A percentile compares a stretch with the other conserved stretches of the same genome.
Conservation (phyloP, 495 filamentous ascomycete genomes). For the Recurvomyces mirabilis region DNA sequence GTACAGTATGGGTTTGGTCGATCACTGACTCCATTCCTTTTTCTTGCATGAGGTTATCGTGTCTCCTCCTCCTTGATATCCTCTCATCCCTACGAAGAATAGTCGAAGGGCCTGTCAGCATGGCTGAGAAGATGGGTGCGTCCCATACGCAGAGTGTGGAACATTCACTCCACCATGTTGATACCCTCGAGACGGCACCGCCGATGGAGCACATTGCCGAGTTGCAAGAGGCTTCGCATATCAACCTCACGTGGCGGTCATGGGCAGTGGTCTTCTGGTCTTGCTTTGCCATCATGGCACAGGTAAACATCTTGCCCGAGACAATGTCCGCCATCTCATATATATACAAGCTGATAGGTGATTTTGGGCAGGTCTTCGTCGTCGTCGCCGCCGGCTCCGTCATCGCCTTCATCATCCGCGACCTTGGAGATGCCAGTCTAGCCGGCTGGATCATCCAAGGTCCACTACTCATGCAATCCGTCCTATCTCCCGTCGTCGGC, state of each 20-base stretch:
- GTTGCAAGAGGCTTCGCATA: conserved; percentile 16
- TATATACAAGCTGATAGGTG: no score
- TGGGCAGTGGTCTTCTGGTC: conserved; percentile 29
- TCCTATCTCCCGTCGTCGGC: conserved; percentile 43
- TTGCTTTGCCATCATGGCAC: conserved; percentile 32
- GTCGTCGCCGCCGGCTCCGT: conserved; percentile 44
- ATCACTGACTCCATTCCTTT: no score
- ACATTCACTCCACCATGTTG: background rate
- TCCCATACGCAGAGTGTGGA: background rate
- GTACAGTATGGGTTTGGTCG: no score
- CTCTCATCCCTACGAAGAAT: no score
- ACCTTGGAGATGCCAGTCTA: conserved; percentile 39
- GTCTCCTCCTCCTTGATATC: no score
- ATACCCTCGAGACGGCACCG: conserved; percentile 3
- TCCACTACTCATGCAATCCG: conserved; percentile 43
- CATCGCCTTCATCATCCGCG: conserved; percentile 42
- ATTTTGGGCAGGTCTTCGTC: no score
- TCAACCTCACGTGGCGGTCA: conserved; percentile 26
- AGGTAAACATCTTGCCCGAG: no score
- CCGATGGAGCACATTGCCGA: conserved; percentile 11
- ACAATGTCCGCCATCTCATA: no score
- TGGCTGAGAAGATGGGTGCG: background rate
- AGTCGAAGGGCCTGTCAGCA: no score
- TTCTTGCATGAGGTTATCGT: no score
- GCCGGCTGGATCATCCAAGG: conserved; percentile 47